Evolutionary conservation across 768 basidiomycete genomes (phyloP).

Genomic region (Floccularia luteovirens): DNA sequence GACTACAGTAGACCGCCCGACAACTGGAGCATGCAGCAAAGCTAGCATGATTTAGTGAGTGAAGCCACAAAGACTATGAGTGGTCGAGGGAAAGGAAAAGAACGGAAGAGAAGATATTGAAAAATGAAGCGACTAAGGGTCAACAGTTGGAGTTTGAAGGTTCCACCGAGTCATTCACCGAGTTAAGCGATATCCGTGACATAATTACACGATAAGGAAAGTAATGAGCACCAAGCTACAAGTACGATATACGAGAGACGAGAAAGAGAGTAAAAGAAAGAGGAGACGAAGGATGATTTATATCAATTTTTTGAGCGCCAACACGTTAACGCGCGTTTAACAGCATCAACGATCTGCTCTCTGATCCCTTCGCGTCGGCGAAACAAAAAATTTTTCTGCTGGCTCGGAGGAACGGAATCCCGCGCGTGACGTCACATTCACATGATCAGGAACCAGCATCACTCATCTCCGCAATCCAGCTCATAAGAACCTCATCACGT

Average conservation of each 20-base stretch:
- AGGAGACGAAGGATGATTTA: too few species aligned
- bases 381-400: conserved; percentile 26
- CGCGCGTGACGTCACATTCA: conserved; percentile 22
- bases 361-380: not conserved
- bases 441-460: conserved; percentile 11
- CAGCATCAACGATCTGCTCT: conserved; percentile 1
- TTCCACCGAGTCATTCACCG: conserved; percentile 54
- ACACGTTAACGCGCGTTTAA: conserved; percentile 1
- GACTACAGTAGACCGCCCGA: conserved; percentile 14
- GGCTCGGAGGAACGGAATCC: conserved; percentile 29
- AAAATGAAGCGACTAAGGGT: conserved; percentile 10
- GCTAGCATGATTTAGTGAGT: conserved; percentile 19
- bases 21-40: conserved; percentile 18
- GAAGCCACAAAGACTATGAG: conserved; percentile 5
- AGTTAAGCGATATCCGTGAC: conserved; percentile 29
- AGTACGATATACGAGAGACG: too few species aligned
- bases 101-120: conserved; percentile 17
- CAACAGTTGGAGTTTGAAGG: conserved; percentile 21
- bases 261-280: too few species aligned
- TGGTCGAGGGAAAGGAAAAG: conserved; percentile 11
- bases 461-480: conserved; percentile 34
- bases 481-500: conserved; percentile 46
- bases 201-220: conserved; percentile 9
- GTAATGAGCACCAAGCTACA: not conserved
- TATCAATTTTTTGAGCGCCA: too few species aligned